These are phyloP conservation scores for Lactarius evosmus DNA, from an alignment of 768 basidiomycete genomes.

Conservation along the genomic window DNA sequence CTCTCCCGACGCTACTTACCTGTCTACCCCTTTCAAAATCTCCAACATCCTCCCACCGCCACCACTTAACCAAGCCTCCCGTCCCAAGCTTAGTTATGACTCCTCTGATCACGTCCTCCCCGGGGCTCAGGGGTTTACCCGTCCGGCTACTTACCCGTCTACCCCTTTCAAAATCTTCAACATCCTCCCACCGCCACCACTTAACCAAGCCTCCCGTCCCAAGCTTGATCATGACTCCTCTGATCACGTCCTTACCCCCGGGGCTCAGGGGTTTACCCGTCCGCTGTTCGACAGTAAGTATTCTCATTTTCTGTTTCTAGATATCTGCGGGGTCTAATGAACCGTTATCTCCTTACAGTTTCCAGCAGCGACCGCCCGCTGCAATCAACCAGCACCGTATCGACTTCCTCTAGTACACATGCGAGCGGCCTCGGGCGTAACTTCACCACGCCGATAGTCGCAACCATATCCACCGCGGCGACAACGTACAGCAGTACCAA, in stretches of 20 bases:
- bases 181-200: conserved; percentile 17
- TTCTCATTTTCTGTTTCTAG: conserved; percentile 10
- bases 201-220: not conserved
- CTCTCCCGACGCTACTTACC: conserved; percentile 7
- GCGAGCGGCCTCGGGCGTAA: conserved; percentile 22
- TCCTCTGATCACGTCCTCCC: too few relatives aligned
- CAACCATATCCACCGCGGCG: conserved; percentile 19
- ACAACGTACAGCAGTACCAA: conserved; percentile 14
- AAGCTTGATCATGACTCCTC: conserved; percentile 21
- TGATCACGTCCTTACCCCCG: conserved; percentile 25
- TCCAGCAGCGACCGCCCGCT: conserved; percentile 19
- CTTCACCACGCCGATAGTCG: conserved; percentile 22
- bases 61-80: too few relatives aligned
- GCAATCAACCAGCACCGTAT: conserved; percentile 23
- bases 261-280: conserved; percentile 20
- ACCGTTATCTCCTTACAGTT: conserved; percentile 6
- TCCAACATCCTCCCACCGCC: conserved; percentile 19
- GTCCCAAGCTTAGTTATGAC: too few relatives aligned
- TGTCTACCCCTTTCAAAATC: not conserved
- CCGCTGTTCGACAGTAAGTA: conserved; percentile 24
- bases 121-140: too few relatives aligned
- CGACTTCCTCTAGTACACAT: conserved; percentile 21
- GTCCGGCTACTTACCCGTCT: conserved; percentile 1
- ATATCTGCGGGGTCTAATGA: not conserved
- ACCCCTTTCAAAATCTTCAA: not conserved